Percentiles rank a stretch among this genome's conserved stretches.
Evolutionary conservation across 306 rosid species (phyloP).

Genomic region (Cicer arietinum): DNA sequence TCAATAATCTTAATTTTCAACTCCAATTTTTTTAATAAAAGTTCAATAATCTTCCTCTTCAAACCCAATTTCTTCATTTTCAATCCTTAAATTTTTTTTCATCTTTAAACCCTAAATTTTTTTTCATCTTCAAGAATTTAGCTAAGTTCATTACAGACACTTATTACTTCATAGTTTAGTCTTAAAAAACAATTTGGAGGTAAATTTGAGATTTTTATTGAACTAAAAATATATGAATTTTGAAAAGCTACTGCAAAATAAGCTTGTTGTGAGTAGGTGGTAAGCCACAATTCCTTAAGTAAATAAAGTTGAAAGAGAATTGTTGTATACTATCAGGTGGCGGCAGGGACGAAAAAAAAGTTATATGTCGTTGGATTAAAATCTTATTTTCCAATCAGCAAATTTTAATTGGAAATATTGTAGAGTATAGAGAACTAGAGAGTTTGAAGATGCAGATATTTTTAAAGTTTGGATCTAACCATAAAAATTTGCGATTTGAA

Average conservation of each 20-base stretch:
- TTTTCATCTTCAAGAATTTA: too few relatives aligned
- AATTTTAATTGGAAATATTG: not conserved
- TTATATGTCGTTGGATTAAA: not conserved
- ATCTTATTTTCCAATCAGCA: slow-evolving; percentile 10
- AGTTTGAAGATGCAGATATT: too few relatives aligned
- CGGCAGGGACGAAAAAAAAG: not conserved
- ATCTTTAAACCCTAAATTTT: too few relatives aligned
- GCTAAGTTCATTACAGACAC: too few relatives aligned
- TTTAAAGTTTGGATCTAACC: too few relatives aligned
- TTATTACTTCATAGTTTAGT: not conserved
- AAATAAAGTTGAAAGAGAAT: not conserved
- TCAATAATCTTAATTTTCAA: too few relatives aligned
- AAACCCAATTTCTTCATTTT: too few relatives aligned
- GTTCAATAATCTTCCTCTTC: too few relatives aligned
- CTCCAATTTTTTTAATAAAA: too few relatives aligned
- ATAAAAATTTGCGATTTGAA: too few relatives aligned
- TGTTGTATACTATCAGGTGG: not conserved
- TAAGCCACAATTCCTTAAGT: not conserved
- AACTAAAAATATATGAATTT: not conserved
- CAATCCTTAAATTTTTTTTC: too few relatives aligned
- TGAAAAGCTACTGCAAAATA: not conserved
- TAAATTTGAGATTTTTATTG: not conserved
- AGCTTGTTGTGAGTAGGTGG: not conserved
- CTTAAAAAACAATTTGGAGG: not conserved
- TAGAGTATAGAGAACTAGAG: not conserved